phyloP scores from a whole-genome alignment of 371 early-diverging fungal species.

The Mortierella sp. region DNA sequence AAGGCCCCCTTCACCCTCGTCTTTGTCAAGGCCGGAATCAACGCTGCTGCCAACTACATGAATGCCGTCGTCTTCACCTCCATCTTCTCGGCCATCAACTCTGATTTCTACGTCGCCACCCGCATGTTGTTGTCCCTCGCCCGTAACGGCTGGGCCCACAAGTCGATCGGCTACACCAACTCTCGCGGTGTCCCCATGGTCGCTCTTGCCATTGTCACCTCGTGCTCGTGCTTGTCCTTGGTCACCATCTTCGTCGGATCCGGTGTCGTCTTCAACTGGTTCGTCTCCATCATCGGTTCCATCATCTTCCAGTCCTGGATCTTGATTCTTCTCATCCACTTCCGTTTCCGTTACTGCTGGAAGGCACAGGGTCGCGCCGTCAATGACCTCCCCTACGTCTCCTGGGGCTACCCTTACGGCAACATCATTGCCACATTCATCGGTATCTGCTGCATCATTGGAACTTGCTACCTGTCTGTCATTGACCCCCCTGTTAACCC shows the following conservation, averaged over 20 bases:
- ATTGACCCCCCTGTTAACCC: conserved; percentile 24
- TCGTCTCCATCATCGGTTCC: conserved; percentile 77
- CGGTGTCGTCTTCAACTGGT: conserved; percentile 65
- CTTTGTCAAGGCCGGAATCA: conserved; percentile 66
- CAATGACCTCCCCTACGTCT: conserved; percentile 77
- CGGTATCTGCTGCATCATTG: conserved; percentile 72
- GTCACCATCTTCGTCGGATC: conserved; percentile 58
- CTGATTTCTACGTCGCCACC: conserved; percentile 68
- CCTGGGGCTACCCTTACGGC: conserved; percentile 79
- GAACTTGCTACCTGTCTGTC: conserved; percentile 50
- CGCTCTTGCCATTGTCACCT: conserved; percentile 61
- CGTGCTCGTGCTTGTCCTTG: conserved; percentile 63
- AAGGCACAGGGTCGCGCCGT: conserved; percentile 74
- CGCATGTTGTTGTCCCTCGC: conserved; percentile 65
- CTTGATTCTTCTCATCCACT: conserved; percentile 79
- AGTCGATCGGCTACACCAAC: conserved; percentile 59
- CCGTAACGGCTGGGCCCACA: conserved; percentile 64
- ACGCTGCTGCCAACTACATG: conserved; percentile 64
- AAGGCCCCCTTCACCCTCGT: conserved; percentile 79
- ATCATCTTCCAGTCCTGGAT: conserved; percentile 85
- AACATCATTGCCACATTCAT: conserved; percentile 71
- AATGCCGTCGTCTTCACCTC: conserved; percentile 70
- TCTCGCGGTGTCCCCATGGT: conserved; percentile 64
- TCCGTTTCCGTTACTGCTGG: conserved; percentile 85
- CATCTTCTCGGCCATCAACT: conserved; percentile 69